Base-by-base conservation (phyloP, 805 yeast genomes). In the Wickerhamiella allomyrinae region DNA sequence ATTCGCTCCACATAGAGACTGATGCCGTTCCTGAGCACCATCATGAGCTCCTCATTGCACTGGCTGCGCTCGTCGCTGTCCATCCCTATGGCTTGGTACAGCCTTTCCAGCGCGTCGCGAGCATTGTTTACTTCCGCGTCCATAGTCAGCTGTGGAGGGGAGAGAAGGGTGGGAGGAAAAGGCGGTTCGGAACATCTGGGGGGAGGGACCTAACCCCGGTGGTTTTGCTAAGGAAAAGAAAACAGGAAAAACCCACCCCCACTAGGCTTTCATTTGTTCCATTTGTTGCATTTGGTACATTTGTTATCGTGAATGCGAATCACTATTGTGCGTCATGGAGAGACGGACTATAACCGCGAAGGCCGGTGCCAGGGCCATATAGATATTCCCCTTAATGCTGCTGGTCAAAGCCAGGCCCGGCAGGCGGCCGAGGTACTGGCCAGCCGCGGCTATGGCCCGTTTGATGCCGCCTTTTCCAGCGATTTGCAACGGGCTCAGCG, bases 271-370 rank as follows among this genome's bases (percentile, higher is more conserved):
- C 20, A 8, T 20, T 34, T 19, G 7, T 21, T 10, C 19, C 10
- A 6, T n/a, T 21, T 34, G 21, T 11, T 8, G n/a, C n/a, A n/a
- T n/a, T n/a, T n/a, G n/a, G n/a, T n/a, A n/a, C n/a, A n/a, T n/a
- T n/a, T 24, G 31, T 22, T 13, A 20, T 20, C 29, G 5, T 13
- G 11, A n/a, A 50, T 52, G 52, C 29, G 48, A 10, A 25, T 53
- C 13, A 24, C 46, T 3, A 22, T 52, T 1, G 21, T 53, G 7
- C 36, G 57, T 11, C 57, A 53, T 29, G 57, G 57, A 31, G 56
- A 53, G 29, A 53, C 57, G 1, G 46, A 43, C 21, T 40, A 41
- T 23, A 53, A 53, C 34, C 38, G 27, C n/a, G 49, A 45, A 41
- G 23, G 45, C 17, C 31, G 51, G 2, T 41, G 52, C 13, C 57